These are phyloP conservation scores for Barbatosphaeria neglecta DNA, from an alignment of 495 filamentous ascomycete species.

Conservation along the genomic window DNA sequence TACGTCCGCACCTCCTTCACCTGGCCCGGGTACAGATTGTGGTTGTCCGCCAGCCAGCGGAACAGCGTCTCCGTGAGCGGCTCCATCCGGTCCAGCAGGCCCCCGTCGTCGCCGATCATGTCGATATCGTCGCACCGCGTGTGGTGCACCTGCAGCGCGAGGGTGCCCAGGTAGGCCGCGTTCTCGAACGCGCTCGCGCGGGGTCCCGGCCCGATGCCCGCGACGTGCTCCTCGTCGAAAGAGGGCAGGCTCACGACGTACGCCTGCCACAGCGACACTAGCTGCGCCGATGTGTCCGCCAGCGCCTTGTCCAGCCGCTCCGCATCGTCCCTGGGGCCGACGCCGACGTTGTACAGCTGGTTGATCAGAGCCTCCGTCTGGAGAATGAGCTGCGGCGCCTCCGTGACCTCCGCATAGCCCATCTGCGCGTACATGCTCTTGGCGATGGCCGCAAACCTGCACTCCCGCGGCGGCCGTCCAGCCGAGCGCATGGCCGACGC, in stretches of 20 bases:
- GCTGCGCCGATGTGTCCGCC: constrained; percentile 39
- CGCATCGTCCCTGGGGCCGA: constrained; percentile 39
- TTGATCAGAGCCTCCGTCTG: constrained; percentile 41
- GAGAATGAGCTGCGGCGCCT: constrained; percentile 42
- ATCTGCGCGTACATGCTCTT: constrained; percentile 37
- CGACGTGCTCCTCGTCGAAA: constrained; percentile 37
- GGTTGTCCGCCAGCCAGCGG: constrained; percentile 63
- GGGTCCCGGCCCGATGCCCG: constrained; percentile 53
- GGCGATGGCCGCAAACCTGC: constrained; percentile 35
- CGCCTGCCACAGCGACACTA: constrained; percentile 48
- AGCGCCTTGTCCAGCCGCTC: constrained; percentile 43
- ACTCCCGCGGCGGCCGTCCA: constrained; percentile 18
- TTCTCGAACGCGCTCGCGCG: constrained; percentile 49
- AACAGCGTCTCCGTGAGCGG: constrained; percentile 64
- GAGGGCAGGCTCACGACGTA: constrained; percentile 34
- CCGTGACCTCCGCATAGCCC: constrained; percentile 29
- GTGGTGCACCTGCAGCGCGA: constrained; percentile 66
- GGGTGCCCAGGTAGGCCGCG: constrained; percentile 57
- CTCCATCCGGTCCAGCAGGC: constrained; percentile 21
- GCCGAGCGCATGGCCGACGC: constrained; percentile 29
- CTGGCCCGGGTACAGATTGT: constrained; percentile 50
- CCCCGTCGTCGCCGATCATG: constrained; percentile 20
- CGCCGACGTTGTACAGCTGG: constrained; percentile 45
- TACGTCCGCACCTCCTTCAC: constrained; percentile 46
- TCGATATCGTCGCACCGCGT: constrained; percentile 37